phyloP scores from a whole-genome alignment of 2,329 filamentous ascomycete species.

The Colletotrichum camelliae region DNA sequence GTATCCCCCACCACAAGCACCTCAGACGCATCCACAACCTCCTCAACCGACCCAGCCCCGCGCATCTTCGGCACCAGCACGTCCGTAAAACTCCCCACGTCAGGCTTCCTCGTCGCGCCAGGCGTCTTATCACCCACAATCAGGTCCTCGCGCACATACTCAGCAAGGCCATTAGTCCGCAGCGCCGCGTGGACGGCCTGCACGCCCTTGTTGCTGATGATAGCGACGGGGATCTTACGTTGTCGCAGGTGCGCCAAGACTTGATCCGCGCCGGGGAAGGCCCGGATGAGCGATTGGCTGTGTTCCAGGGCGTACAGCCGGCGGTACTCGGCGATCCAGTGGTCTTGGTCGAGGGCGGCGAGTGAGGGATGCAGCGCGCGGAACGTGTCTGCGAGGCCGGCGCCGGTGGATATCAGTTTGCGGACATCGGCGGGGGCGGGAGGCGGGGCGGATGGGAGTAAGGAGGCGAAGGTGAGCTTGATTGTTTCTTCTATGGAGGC shows the following conservation, averaged over 20 bases:
- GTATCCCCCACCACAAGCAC: slow-evolving; percentile 24
- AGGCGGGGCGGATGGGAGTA: neutral
- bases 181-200: neutral
- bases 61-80: neutral
- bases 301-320: neutral
- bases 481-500: slow-evolving; percentile 18
- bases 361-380: too few species aligned
- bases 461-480: slow-evolving; percentile 19
- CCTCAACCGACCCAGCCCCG: neutral
- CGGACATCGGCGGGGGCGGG: too few species aligned
- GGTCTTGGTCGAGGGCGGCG: neutral
- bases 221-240: neutral
- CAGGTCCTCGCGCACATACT: neutral
- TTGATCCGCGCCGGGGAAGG: neutral
- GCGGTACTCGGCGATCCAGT: neutral
- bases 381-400: too few species aligned
- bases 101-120: neutral
- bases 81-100: neutral
- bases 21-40: neutral
- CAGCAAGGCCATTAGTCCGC: neutral
- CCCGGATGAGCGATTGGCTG: neutral
- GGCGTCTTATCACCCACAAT: neutral
- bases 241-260: neutral
- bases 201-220: neutral
- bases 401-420: too few species aligned